Evolutionary conservation across 129 eudicot species (phyloP).

Genomic region (Lonicera japonica): DNA sequence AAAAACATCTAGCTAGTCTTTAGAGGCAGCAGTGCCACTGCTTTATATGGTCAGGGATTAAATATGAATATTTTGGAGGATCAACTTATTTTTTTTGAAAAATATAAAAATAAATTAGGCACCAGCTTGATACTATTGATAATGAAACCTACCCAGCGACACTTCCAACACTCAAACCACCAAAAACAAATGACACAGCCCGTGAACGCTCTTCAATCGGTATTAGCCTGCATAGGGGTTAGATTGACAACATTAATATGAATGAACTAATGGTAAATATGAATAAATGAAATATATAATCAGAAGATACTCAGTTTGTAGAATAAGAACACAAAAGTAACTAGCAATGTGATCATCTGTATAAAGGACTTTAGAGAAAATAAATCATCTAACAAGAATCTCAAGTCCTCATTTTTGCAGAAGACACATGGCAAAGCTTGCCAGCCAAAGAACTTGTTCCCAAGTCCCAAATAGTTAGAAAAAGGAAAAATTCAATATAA

Average conservation of each 20-base stretch:
- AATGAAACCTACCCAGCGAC: conserved; percentile 67
- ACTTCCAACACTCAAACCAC: conserved; percentile 96
- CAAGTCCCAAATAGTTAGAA: not conserved
- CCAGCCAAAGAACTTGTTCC: not conserved
- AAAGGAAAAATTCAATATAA: conserved; percentile 2
- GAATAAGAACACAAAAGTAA: not conserved
- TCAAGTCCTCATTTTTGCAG: not conserved
- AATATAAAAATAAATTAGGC: not conserved
- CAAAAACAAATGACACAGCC: conserved; percentile 97
- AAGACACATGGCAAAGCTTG: not conserved
- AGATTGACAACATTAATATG: not conserved
- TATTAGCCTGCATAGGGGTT: conserved; percentile 51
- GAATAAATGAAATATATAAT: not conserved
- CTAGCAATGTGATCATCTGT: not conserved
- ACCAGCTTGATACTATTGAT: conserved; percentile 1
- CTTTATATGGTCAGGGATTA: not conserved
- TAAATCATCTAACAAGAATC: not conserved
- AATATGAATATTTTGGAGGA: conserved; percentile 1
- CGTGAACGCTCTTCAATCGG: conserved; percentile 93
- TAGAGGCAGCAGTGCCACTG: not conserved
- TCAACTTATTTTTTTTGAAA: not conserved
- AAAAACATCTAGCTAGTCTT: not conserved
- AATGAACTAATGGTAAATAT: not conserved
- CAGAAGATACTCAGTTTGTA: not conserved
- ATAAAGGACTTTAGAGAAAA: not conserved